Evolutionary conservation across 1,284 basidiomycete species (phyloP), one percentile per base, ranked within the genome.

Genomic region (Salmacisia buchloeana): DNA sequence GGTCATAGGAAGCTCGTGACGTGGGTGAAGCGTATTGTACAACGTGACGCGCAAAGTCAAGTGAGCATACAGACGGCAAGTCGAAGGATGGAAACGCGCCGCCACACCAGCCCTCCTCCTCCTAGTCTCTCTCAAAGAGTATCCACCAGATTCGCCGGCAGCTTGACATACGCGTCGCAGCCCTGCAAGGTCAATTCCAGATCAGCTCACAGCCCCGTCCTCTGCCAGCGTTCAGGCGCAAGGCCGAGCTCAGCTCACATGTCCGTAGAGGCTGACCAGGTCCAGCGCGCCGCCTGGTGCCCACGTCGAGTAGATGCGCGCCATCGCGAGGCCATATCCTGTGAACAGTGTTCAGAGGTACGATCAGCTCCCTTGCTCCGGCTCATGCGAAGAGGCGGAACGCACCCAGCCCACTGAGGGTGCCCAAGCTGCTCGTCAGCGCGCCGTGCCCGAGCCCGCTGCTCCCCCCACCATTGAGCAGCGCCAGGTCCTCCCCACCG

Each of bases 391-490:
- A n/a, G n/a, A n/a, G n/a, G n/a, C n/a, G n/a, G n/a, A n/a, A 36
- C 34, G 12, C 13, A 54, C 91, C 92, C 41, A 93, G 80, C 0
- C 90, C 89, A 1, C 89, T 88, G 66, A 92, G 86, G 1, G 89
- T 90, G 10, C 89, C 89, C 77, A 88, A 80, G 45, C 85, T 85
- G 59, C 85, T 87, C 74, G 90, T 88, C 45, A 93, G 75, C 3
- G 49, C 49, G 3, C 49, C 49, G 13, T 54, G 2, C 88, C 88
- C 73, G 88, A 87, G 0, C 85, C 84, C 3, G 88, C 86, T 49
- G 65, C 70, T 57, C 67, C 69, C 5, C 62, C 69, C 49, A 2
- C 49, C 49, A 29, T 54, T 54, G 27, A 54, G 27, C 29, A 92
- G 90, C 35, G 90, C 79, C 71, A 85, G 84, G 3, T 82, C 84